These are phyloP conservation scores for Penicillium canescens DNA, from an alignment of 495 filamentous ascomycete species.

Conservation along the genomic window DNA sequence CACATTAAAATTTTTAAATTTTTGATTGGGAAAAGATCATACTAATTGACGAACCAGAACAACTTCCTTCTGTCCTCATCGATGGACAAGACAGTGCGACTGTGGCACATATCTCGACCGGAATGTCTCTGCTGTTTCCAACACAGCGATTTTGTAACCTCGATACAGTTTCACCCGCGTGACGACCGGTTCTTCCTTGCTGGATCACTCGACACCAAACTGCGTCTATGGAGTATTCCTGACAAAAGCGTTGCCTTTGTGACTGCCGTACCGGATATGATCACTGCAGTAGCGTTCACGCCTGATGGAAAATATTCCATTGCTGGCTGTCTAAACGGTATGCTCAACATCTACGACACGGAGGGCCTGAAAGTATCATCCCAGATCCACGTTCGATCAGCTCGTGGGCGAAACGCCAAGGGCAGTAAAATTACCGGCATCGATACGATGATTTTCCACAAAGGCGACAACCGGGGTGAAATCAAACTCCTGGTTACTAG, in stretches of 20 bases:
- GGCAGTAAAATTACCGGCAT: constrained; percentile 98
- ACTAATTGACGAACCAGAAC: constrained; percentile 55
- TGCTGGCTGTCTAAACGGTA: constrained; percentile 81
- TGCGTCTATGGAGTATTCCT: constrained; percentile 95
- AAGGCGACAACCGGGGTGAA: constrained; percentile 64
- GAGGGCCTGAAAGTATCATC: constrained; percentile 82
- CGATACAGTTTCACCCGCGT: constrained; percentile 89
- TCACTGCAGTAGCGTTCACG: constrained; percentile 91
- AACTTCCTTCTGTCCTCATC: constrained; percentile 96
- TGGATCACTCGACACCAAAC: constrained; percentile 87
- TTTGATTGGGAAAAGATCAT: neutral
- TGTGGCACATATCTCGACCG: constrained; percentile 85
- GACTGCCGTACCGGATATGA: constrained; percentile 78
- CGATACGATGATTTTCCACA: constrained; percentile 67
- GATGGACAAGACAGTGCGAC: constrained; percentile 95
- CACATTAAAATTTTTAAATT: neutral
- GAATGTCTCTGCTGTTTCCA: constrained; percentile 96
- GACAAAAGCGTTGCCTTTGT: constrained; percentile 93
- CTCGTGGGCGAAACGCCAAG: constrained; percentile 89
- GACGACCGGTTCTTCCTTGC: constrained; percentile 98
- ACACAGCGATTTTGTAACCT: constrained; percentile 94
- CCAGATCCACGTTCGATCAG: constrained; percentile 87
- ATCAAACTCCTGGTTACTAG: constrained; percentile 89
- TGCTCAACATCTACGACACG: constrained; percentile 92
- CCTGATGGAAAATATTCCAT: constrained; percentile 91